Evolutionary conservation across 108 stramenopile species (phyloP), one percentile per base, ranked within the genome.

Genomic region (Cyclotella atomus): DNA sequence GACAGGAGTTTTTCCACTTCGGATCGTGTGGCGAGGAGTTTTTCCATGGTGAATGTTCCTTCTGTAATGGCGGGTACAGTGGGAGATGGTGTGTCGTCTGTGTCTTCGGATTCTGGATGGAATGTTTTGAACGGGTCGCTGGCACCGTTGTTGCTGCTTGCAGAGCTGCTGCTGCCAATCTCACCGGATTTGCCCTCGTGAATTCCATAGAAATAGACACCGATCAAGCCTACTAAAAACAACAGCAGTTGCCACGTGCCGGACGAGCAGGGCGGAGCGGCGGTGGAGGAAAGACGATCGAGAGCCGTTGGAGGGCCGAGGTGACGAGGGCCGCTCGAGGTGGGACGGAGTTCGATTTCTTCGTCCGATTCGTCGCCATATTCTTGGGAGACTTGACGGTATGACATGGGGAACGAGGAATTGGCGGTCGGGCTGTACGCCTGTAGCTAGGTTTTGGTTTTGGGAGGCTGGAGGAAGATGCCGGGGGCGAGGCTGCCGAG

Each of bases 1-100:
- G 71, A 28, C 21, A 81, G 63, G 21, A 84, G 41, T 20, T 76
- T 56, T 17, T 65, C 29, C 7, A 29, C 44, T 45, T 76, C 79
- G 32, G 25, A 7, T 14, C 76, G 46, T 23, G 67, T 79, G 16
- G 65, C 45, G n/a, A 47, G 54, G 17, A 79, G 62, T n/a, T 56
- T 50, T 33, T 71, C 70, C 25, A 64, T 20, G 19, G 70, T 79
- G 55, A 79, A 71, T n/a, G n/a, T 2, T 28, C 19, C 9, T 44
- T 38, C 23, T 15, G 33, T 25, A 27, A 53, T 25, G 41, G 43
- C 28, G 65, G 57, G 14, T 30, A 16, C 36, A 32, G 34, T 43
- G 32, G 54, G 66, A 36, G 28, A 35, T 43, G 32, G 35, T 27
- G 21, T 64, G 53, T 50, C 36, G 12, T 15, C 21, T 41, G 17